Base-by-base conservation (phyloP, 2,329 filamentous ascomycete genomes). In the Aspergillus ochraceus region DNA sequence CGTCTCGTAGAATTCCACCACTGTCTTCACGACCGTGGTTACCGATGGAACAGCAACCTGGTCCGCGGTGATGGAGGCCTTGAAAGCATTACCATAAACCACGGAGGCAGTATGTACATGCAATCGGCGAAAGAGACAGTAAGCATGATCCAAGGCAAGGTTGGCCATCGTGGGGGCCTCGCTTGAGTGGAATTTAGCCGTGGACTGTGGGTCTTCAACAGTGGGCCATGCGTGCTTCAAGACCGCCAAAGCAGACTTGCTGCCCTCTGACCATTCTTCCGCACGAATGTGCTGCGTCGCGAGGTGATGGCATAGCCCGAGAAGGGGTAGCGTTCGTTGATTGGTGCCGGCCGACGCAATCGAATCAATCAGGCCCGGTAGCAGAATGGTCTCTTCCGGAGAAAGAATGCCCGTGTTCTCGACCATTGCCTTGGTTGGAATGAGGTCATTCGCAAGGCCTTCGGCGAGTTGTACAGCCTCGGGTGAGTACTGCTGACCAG, bases 1-100 rank as follows among this genome's bases (percentile, higher is more conserved):
- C 1, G 68, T 75, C 52, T 75, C 73, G 19, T 74, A 74, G 58
- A 75, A 75, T 55, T 75, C 73, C 17, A 75, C 70, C 8, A 74
- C 70, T 0, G 71, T 72, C 62, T 74, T 75, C 19, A 72, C 69
- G 2, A 73, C 72, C 3, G 70, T 67, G 11, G 68, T 64, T 6
- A 74, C 69, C 10, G 70, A 71, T 2, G 69, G 63, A 11, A 74
- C 71, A 9, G 71, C 67, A 0, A 74, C 72, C 36, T 62, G 70
- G 6, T 74, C 72, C 0, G 73, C 71, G 2, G 64, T 63, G 29
- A 74, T 62, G 19, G 72, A 66, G 2, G 70, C 71, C 20, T 69
- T 71, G 54, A 75, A 73, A 1, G 73, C 70, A 57, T 75, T 75
- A 10, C 71, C 71, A 26, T 75, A 75, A 8, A 75, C 68, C 2